Evolutionary conservation across 345 rosid genomes (phyloP), one percentile per base, ranked within the genome.

Genomic region (Draba incana): DNA sequence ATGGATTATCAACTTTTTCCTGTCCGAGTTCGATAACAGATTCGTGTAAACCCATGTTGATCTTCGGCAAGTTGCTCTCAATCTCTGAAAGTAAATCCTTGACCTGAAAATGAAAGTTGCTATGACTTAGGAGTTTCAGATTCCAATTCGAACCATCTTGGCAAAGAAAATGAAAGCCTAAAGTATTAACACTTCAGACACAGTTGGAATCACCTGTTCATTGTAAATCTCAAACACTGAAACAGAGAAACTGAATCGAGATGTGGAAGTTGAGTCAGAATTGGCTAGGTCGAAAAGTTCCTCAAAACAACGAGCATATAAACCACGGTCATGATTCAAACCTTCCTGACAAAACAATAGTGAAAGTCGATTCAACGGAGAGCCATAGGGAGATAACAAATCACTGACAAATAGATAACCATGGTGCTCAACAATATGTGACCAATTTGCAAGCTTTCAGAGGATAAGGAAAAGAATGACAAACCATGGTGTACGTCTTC

Each of bases 271-370:
- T 71, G 90, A 76, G 84, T 94, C 97, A 41, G 89, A 87, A 75
- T 94, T 88, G 6, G 92, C 90, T 72, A 94, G 78, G 81, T 94
- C 99, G 57, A 88, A 90, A 70, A 94, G 77, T 74, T 94, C 99
- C 85, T 94, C 99, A 64, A 88, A 94, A 83, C 96, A 90, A 46
- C 96, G 96, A 73, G 94, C 88, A 87, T 86, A 87, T 69, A 94
- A 81, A 73, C 99, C 99, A 70, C 97, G 95, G 77, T 94, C 99
- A 62, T 94, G 89, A 79, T 80, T 81, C 61, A 86, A 82, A 72
- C 99, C 99, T 85, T 90, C 96, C 99, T 94, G 90, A 44, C 44
- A 72, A 65, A 75, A 69, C 70, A 71, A 35, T 44, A 77, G 63
- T 72, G 45, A 68, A 53, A 52, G 7, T n/a, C 35, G 60, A 57